phyloP scores from a whole-genome alignment of 768 basidiomycete genomes.

The Mycena kentingensis region DNA sequence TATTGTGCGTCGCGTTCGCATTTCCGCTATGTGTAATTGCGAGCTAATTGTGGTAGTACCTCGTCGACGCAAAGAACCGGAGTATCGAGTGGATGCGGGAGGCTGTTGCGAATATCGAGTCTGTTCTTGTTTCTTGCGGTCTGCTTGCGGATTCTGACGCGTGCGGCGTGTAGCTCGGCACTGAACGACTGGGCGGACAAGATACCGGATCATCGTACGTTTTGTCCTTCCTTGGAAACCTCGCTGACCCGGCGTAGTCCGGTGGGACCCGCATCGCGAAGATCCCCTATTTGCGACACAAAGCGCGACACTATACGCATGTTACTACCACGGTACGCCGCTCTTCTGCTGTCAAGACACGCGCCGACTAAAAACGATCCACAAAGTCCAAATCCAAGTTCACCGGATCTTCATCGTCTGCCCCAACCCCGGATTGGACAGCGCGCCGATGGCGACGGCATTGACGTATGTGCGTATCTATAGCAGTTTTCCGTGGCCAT shows the following conservation, averaged over 20 bases:
- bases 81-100: conserved; percentile 48
- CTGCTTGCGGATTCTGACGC: background rate
- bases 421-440: conserved; percentile 17
- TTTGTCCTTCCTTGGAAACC: background rate
- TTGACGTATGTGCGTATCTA: background rate
- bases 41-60: conserved; percentile 43
- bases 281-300: conserved; percentile 24
- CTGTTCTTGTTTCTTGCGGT: background rate
- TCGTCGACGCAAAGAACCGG: conserved; percentile 43
- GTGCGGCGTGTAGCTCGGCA: conserved; percentile 35
- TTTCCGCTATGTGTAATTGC: conserved; percentile 12
- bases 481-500: background rate
- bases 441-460: background rate
- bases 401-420: conserved; percentile 70
- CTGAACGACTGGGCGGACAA: conserved; percentile 68
- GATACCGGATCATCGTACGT: conserved; percentile 57
- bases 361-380: background rate
- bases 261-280: conserved; percentile 31
- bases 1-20: conserved; percentile 44
- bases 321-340: conserved; percentile 25
- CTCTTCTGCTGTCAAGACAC: background rate
- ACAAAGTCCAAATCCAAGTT: conserved; percentile 53
- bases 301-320: conserved; percentile 25
- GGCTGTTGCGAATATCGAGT: conserved; percentile 54
- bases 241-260: conserved; percentile 34